These are phyloP conservation scores for Rugosomyces carneus DNA, from an alignment of 1,284 basidiomycete genomes.

Conservation along the genomic window DNA sequence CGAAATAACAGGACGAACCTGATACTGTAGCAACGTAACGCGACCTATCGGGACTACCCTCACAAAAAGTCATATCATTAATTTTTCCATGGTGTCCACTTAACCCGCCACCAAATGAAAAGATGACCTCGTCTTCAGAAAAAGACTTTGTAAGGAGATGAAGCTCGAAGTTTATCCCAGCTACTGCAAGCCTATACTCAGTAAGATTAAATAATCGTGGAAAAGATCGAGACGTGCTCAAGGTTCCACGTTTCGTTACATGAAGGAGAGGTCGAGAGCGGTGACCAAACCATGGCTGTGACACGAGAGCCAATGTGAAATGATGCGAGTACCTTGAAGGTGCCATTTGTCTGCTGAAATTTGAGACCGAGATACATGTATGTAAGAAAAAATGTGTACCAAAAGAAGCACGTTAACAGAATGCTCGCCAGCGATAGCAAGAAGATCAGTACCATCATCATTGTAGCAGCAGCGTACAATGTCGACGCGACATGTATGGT, in stretches of 20 bases:
- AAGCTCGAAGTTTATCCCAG: conserved; percentile 61
- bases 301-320: conserved; percentile 69
- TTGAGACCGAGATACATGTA: conserved; percentile 13
- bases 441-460: conserved; percentile 57
- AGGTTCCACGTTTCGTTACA: conserved; percentile 59
- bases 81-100: conserved; percentile 71
- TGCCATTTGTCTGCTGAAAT: conserved; percentile 29
- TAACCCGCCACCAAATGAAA: conserved; percentile 68
- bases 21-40: conserved; percentile 76
- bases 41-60: conserved; percentile 58
- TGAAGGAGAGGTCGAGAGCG: conserved; percentile 58
- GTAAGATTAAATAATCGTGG: conserved; percentile 7
- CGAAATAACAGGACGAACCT: conserved; percentile 31
- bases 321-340: conserved; percentile 49
- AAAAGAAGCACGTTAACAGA: conserved; percentile 63
- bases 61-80: conserved; percentile 72
- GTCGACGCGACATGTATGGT: conserved; percentile 53
- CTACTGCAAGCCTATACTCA: conserved; percentile 52
- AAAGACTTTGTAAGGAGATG: conserved; percentile 58
- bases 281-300: conserved; percentile 75
- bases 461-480: conserved; percentile 56
- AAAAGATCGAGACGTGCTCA: conserved; percentile 39
- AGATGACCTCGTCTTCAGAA: conserved; percentile 45
- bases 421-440: conserved; percentile 67
- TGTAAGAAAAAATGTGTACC: conserved; percentile 28